phyloP scores from a whole-genome alignment of 108 stramenopile genomes.

The Cyclotella baltica region DNA sequence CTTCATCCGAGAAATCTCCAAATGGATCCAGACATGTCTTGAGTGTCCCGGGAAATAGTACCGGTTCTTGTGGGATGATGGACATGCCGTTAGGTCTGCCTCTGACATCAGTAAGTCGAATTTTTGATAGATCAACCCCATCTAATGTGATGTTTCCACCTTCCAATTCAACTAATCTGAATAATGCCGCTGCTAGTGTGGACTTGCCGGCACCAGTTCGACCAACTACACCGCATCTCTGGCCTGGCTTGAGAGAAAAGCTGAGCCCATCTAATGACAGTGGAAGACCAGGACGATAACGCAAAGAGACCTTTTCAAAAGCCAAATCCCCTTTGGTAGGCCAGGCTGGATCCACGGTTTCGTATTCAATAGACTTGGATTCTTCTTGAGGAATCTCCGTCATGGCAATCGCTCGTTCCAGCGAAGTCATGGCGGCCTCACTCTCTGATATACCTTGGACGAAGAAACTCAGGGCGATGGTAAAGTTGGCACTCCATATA shows the following conservation, averaged over 20 bases:
- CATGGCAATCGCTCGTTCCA: conserved; percentile 85
- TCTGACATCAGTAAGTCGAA: conserved; percentile 80
- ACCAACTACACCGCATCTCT: conserved; percentile 79
- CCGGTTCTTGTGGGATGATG: conserved; percentile 98
- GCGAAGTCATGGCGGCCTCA: conserved; percentile 86
- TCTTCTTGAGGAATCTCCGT: conserved; percentile 67
- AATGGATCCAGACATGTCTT: conserved; percentile 94
- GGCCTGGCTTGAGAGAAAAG: conserved; percentile 69
- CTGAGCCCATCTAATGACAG: conserved; percentile 73
- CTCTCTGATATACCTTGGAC: conserved; percentile 76
- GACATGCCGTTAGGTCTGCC: conserved; percentile 72
- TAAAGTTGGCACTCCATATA: conserved; percentile 69
- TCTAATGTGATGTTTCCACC: conserved; percentile 82
- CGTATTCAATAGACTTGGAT: conserved; percentile 33
- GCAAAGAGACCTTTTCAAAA: conserved; percentile 73
- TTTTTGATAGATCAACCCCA: conserved; percentile 75
- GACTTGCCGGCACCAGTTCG: conserved; percentile 79
- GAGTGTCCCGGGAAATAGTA: conserved; percentile 90
- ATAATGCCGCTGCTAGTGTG: conserved; percentile 77
- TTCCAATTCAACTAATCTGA: conserved; percentile 86
- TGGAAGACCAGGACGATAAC: conserved; percentile 81
- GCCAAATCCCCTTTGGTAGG: conserved; percentile 63
- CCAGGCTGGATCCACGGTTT: conserved; percentile 55
- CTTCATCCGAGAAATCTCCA: conserved; percentile 65
- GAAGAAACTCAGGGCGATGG: conserved; percentile 81